Evolutionary conservation across 805 yeast species (phyloP).

Genomic region (Saccharomycopsis malanga): DNA sequence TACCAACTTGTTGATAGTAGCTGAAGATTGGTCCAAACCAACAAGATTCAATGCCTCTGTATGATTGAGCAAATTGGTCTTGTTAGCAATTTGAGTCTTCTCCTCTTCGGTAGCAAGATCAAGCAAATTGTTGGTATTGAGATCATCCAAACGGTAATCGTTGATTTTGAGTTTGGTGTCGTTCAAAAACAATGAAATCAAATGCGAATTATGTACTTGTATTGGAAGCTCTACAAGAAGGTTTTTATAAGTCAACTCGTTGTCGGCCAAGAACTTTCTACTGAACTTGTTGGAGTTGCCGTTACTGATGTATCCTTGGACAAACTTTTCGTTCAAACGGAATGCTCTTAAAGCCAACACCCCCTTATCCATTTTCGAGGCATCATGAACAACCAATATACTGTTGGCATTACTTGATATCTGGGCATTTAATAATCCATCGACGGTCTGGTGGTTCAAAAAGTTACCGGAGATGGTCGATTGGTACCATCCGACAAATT

Average conservation of each 20-base stretch:
- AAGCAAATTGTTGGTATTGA: constrained; percentile 21
- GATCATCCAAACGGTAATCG: constrained; percentile 11
- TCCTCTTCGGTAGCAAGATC: constrained; percentile 2
- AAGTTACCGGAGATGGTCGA: constrained; percentile 63
- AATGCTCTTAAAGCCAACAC: constrained; percentile 58
- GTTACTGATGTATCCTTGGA: constrained; percentile 39
- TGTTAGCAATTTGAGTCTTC: background rate
- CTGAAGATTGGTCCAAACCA: constrained; percentile 34
- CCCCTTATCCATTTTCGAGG: constrained; percentile 58
- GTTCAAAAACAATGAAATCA: constrained; percentile 50
- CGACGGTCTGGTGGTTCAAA: constrained; percentile 58
- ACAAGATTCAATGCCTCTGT: constrained; percentile 36
- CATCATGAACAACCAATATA: constrained; percentile 61
- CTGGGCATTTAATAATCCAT: constrained; percentile 62
- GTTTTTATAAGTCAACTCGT: constrained; percentile 55
- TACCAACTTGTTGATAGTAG: constrained; percentile 53
- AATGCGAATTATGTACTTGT: constrained; percentile 57
- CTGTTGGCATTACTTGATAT: constrained; percentile 42
- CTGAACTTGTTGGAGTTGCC: constrained; percentile 50
- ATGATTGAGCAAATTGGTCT: constrained; percentile 20
- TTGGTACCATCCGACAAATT: constrained; percentile 77
- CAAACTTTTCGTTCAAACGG: constrained; percentile 56
- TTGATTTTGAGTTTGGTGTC: constrained; percentile 23
- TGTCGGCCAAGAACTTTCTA: constrained; percentile 52
- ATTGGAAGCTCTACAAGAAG: constrained; percentile 69